Evolutionary conservation across 345 rosid genomes (phyloP), one percentile per base, ranked within the genome.

Genomic region (Atalantia buxifolia): DNA sequence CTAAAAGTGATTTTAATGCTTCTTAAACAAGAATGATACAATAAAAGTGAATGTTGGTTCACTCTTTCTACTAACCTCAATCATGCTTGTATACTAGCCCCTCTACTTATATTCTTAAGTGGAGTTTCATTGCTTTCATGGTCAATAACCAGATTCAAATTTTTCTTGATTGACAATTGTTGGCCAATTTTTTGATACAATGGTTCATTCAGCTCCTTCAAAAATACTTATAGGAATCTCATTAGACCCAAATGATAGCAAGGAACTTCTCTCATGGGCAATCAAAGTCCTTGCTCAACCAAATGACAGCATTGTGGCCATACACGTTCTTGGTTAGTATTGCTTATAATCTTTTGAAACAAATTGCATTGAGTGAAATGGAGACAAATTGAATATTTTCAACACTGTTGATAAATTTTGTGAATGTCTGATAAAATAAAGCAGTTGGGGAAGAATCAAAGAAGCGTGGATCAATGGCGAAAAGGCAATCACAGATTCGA

Each of bases 251-350:
- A 78, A 86, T 33, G 90, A 84, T 55, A 88, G 93, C 87, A 87
- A 84, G 56, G 88, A 85, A 55, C 90, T 92, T 80, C 85, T 93
- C 42, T 89, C 97, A 1, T 95, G 99, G 99, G 96, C 96, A 66
- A 88, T 88, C 83, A 77, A 82, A n/a, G 83, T 84, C 83, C 83
- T 95, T 4, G 99, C 99, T 85, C 89, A 65, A 63, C 96, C 96
- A 24, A 83, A 80, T 76, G 94, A 93, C 85, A 75, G 78, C 81
- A 83, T 95, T 74, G 86, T 91, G 66, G 99, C 99, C 81, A 77
- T 91, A 53, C 92, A 90, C 82, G 85, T 95, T 84, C 86, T 92
- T 74, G 92, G 98, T 94, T 35, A 77, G 89, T 75, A 19, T 16
- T 21, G 19, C 40, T 45, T 45, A 36, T 31, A n/a, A n/a, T 24